Evolutionary conservation across 805 yeast species (phyloP), one percentile per base, ranked within the genome.

Genomic region (Peterozyma toletana): DNA sequence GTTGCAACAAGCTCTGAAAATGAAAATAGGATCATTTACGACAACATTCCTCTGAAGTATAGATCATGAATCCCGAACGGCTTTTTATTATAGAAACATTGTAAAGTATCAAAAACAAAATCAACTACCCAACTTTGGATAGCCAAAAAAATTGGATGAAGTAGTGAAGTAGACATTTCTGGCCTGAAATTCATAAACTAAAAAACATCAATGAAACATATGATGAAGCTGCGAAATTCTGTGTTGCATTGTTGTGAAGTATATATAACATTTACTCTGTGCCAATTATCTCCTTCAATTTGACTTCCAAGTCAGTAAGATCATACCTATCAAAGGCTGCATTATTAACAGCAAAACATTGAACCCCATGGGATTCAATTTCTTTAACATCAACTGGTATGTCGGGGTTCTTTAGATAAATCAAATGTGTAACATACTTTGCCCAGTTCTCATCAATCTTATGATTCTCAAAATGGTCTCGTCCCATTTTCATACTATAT

Each of bases 391-490:
- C 77, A 15, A 82, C 80, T 5, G 47, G 50, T 17, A 83, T 76
- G 39, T 73, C 73, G 1, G 80, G 68, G 18, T 68, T 56, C 21
- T 66, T 63, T 58, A 80, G 60, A 57, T 78, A 78, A 14, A 84
- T 59, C 41, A 86, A 57, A 59, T 85, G 88, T 1, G 89, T 81
- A 2, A 86, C 69, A 45, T 76, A 76, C 11, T 71, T 56, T 18
- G 58, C 57, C 73, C 79, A 73, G 40, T 40, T 4, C 38, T 40
- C 31, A 33, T 42, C 29, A 27, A 45, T 11, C 27, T 16, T 13
- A 27, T 18, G 44, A 35, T 35, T 44, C 40, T 38, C 50, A 44
- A 33, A 49, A 30, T 40, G 43, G 55, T 55, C 38, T 31, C 48
- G 48, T 44, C 45, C 49, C 40, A 43, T 52, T 35, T 49, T 53